Evolutionary conservation across 2,329 filamentous ascomycete genomes (phyloP), one percentile per base, ranked within the genome.

Genomic region (Penicillium sp.): DNA sequence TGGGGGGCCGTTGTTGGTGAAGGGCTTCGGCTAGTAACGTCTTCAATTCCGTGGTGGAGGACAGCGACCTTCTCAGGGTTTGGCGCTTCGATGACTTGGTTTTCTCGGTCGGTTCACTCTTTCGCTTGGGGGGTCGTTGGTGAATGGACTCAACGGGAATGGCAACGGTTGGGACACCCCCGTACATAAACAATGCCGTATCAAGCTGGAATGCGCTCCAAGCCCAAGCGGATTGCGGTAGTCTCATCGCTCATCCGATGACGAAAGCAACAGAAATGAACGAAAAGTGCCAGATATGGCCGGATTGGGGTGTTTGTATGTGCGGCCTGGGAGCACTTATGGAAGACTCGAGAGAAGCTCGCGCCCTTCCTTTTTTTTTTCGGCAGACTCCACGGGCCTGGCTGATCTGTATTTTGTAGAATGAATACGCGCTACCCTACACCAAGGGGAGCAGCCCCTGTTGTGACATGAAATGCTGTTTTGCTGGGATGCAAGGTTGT

Each of bases 141-240:
- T 45, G 55, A 46, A 60, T 52, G 44, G 46, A 50, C 36, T 61
- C 48, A 45, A 45, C 38, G 51, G 53, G 55, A 46, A 57, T 56
- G 52, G 45, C 25, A 10, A 58, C 51, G 7, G 55, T 50, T 47
- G 60, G 50, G 55, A 56, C 48, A 50, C 52, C 54, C 33, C 53
- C 54, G 46, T 60, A 61, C 55, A 61, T 63, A 63, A 63, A 63
- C 57, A 63, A 60, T 54, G 46, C 44, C 33, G 55, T 57, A 41
- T 60, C 53, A 54, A 62, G 53, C 52, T 59, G 60, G 59, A 63
- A 63, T 63, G 60, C 53, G 22, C 55, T 63, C 52, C 52, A 53
- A 50, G 49, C 43, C 59, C 51, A 59, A 39, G 52, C 38, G 35
- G 50, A 49, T 41, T 54, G 54, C 40, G 54, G 46, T 41, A 59